These are phyloP conservation scores for Dendryphion nanum DNA, from an alignment of 2,329 filamentous ascomycete species.

Conservation along the genomic window DNA sequence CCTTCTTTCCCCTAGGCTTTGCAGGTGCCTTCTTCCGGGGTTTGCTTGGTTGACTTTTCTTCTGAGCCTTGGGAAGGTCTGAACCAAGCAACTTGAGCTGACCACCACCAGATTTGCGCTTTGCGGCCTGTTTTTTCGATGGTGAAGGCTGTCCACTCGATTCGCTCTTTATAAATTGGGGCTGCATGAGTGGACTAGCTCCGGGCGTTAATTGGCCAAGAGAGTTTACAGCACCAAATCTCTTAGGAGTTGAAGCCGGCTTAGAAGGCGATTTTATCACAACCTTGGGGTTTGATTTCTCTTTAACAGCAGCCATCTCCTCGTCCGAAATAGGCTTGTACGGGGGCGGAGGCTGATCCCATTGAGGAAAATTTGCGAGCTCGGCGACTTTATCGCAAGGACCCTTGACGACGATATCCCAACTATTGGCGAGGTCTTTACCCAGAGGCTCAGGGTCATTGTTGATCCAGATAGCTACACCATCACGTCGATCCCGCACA, in stretches of 20 bases:
- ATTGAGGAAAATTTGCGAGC: conserved; percentile 61
- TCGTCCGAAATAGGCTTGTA: conserved; percentile 37
- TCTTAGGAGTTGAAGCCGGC: conserved; percentile 26
- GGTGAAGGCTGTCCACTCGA: conserved; percentile 13
- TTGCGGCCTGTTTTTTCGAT: conserved; percentile 28
- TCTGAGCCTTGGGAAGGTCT: neutral
- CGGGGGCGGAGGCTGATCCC: conserved; percentile 49
- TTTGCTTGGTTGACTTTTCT: conserved; percentile 17
- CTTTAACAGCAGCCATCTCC: conserved; percentile 28
- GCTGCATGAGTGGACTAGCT: conserved; percentile 33
- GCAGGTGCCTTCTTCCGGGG: conserved; percentile 24
- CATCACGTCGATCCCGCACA: conserved; percentile 77
- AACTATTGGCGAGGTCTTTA: conserved; percentile 85
- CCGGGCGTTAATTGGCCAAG: conserved; percentile 35
- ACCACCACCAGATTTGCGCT: conserved; percentile 25
- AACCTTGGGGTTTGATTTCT: conserved; percentile 31
- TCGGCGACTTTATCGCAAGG: conserved; percentile 85
- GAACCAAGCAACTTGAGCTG: too few species aligned
- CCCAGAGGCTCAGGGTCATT: conserved; percentile 79
- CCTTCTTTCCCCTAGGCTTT: conserved; percentile 23
- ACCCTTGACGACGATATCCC: conserved; percentile 86
- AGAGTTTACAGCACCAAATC: conserved; percentile 22
- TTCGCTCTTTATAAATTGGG: conserved; percentile 21
- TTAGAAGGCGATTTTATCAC: conserved; percentile 30
- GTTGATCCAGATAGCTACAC: conserved; percentile 93